Evolutionary conservation across 2,329 filamentous ascomycete genomes (phyloP).

Genomic region (Phialophora tarda): DNA sequence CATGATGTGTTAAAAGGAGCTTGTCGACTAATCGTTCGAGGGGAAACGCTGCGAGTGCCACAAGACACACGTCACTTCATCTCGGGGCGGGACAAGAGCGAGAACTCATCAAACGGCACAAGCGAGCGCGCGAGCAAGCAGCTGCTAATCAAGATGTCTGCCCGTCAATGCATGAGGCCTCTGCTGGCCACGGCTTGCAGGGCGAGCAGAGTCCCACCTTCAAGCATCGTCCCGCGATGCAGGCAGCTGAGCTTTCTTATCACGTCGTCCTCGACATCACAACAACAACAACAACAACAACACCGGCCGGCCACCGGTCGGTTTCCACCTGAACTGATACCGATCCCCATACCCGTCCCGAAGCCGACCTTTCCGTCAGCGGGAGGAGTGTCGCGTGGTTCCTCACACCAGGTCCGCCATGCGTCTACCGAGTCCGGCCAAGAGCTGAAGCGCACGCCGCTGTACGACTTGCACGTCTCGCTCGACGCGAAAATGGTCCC

Average conservation of each 20-base stretch:
- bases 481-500: conserved; percentile 92
- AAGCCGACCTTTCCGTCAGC: neutral
- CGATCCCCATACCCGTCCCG: conserved; percentile 6
- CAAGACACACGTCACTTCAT: neutral
- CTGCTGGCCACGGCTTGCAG: conserved; percentile 20
- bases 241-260: conserved; percentile 25
- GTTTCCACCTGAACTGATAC: conserved; percentile 7
- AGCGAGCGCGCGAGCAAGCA: neutral
- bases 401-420: conserved; percentile 17
- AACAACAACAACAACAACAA: neutral
- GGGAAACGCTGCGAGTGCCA: neutral
- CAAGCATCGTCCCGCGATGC: neutral
- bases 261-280: conserved; percentile 12
- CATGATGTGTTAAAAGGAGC: neutral
- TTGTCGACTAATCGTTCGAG: neutral
- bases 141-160: conserved; percentile 19
- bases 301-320: neutral
- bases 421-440: conserved; percentile 20
- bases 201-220: conserved; percentile 2
- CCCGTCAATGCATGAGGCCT: conserved; percentile 19
- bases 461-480: conserved; percentile 78
- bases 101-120: neutral
- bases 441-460: conserved; percentile 61
- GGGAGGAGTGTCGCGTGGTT: neutral
- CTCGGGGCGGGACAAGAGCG: neutral